phyloP scores from a whole-genome alignment of 768 basidiomycete species.

The Psilocybe cubensis region DNA sequence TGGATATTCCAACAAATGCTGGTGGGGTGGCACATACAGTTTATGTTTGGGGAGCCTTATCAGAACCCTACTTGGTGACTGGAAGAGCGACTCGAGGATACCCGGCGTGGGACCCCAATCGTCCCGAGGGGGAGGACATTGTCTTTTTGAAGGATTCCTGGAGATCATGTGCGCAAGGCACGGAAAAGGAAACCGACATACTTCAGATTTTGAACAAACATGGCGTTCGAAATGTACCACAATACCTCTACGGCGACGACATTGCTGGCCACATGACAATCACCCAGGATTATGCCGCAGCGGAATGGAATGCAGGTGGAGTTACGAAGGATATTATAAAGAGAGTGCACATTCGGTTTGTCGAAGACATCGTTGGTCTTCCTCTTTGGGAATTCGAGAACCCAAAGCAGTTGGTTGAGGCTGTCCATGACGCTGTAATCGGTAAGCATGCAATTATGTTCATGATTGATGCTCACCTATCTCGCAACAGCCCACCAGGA shows the following conservation, averaged over 20 bases:
- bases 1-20: neutral
- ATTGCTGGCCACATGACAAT: neutral
- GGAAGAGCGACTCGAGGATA: constrained; percentile 24
- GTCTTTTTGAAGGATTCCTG: neutral
- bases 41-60: neutral
- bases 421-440: no score
- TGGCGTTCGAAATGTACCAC: neutral
- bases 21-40: no score
- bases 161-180: neutral
- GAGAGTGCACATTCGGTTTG: neutral
- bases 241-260: neutral
- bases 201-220: neutral
- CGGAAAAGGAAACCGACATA: neutral
- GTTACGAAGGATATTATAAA: neutral
- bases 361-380: neutral
- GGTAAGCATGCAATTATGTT: no score
- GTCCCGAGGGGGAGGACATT: neutral
- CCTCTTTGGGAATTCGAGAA: no score
- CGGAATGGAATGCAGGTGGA: neutral
- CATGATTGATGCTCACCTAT: no score
- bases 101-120: constrained; percentile 10
- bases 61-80: constrained; percentile 1
- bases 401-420: no score
- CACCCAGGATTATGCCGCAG: neutral
- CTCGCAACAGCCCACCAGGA: no score